A percentile compares a stretch with the other conserved stretches of the same genome.
These are phyloP conservation scores for Cubamyces lactineus DNA, from an alignment of 768 basidiomycete genomes.

Conservation along the genomic window DNA sequence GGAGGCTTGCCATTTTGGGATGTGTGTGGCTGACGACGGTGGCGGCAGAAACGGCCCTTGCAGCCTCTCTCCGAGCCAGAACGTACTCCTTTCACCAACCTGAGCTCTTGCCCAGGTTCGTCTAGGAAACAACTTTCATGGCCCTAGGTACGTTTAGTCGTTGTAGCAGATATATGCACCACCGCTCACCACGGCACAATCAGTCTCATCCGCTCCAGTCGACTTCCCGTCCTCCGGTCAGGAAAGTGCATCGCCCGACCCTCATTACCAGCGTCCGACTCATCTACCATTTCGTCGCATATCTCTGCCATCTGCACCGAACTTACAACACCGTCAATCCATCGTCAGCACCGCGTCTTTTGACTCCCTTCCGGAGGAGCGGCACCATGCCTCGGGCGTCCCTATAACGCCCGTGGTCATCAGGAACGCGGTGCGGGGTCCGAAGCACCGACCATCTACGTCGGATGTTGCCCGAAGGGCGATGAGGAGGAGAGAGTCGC, in stretches of 20 bases:
- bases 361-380: constrained; percentile 67
- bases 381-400: constrained; percentile 30
- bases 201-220: constrained; percentile 26
- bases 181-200: neutral
- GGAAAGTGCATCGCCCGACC: constrained; percentile 24
- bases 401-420: constrained; percentile 39
- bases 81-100: neutral
- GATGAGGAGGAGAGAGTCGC: constrained; percentile 43
- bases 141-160: constrained; percentile 20
- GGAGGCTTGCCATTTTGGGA: constrained; percentile 18
- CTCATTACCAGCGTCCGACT: constrained; percentile 47
- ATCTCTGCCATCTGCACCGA: constrained; percentile 44
- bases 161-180: neutral
- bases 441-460: constrained; percentile 40
- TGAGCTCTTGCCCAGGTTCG: constrained; percentile 2
- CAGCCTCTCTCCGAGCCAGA: constrained; percentile 12
- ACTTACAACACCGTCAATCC: constrained; percentile 60
- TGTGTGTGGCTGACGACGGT: constrained; percentile 26
- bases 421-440: constrained; percentile 34
- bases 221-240: constrained; percentile 32
- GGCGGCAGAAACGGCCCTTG: constrained; percentile 13
- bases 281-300: constrained; percentile 54
- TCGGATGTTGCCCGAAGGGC: constrained; percentile 44
- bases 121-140: constrained; percentile 8
- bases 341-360: constrained; percentile 73